Percentiles rank a stretch among this genome's conserved stretches.
phyloP scores from a whole-genome alignment of 2,329 filamentous ascomycete species.

The Neonectria sp. region DNA sequence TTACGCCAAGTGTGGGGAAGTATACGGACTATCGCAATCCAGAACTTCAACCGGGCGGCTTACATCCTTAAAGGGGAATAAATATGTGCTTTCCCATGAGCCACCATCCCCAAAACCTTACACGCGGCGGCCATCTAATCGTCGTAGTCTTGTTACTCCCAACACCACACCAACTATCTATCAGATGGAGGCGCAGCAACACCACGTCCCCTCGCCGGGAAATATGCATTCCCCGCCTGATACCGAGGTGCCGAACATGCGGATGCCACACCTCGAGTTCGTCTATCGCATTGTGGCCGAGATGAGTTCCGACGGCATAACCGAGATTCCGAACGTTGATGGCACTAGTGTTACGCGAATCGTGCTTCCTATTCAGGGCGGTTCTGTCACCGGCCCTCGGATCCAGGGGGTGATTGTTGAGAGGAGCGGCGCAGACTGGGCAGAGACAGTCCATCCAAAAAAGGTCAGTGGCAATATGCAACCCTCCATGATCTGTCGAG shows the following conservation, averaged over 20 bases:
- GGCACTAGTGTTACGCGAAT: constrained; percentile 28
- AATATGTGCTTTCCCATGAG: constrained; percentile 13
- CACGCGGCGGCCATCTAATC: background rate
- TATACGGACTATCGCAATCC: background rate
- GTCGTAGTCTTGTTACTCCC: background rate
- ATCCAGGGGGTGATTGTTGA: constrained; percentile 36
- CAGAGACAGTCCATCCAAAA: constrained; percentile 32
- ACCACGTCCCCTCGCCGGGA: constrained; percentile 36
- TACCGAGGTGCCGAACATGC: constrained; percentile 26
- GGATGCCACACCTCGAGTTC: constrained; percentile 41
- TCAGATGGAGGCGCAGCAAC: constrained; percentile 28
- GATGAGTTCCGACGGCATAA: constrained; percentile 36
- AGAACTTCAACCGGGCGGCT: background rate
- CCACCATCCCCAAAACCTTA: background rate
- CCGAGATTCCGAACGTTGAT: constrained; percentile 31
- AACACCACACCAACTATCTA: background rate
- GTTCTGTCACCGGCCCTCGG: constrained; percentile 32
- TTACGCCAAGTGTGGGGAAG: constrained; percentile 9
- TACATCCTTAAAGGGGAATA: constrained; percentile 8
- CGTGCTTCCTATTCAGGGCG: constrained; percentile 37
- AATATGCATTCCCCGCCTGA: constrained; percentile 29
- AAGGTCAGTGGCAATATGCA: constrained; percentile 24
- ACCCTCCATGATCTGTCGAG: no score
- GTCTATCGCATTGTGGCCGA: constrained; percentile 42
- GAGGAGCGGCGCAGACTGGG: constrained; percentile 41